Base-by-base conservation (phyloP, 257 asterid genomes). In the Cruciata laevipes region DNA sequence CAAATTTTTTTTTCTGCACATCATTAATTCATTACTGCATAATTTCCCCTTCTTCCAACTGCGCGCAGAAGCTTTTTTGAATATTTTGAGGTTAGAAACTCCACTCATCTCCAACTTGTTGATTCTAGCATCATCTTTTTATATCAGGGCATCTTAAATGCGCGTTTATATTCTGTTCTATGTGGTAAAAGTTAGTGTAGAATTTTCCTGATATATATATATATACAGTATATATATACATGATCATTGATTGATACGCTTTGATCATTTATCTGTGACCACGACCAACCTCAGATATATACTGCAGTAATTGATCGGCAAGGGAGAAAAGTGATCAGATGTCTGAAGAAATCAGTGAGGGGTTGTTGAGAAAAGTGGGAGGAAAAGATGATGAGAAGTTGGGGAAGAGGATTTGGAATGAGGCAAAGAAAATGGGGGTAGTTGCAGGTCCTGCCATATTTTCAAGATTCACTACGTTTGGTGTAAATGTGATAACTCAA, bases 401-500 rank as follows among this genome's bases (percentile, higher is more conserved):
- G 23, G 51, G 13, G 47, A 61, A 65, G 27, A 75, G 53, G 49
- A 57, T 82, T 65, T 82, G 87, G 83, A 33, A 12, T 2, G 85
- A 84, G 69, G 73, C 74, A 9, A 23, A 84, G 78, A 73, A 77
- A 59, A 67, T 80, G 74, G 82, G 85, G 83, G 69, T 77, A 20
- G 78, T 84, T 27, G 87, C 89, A 30, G 83, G 69, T 6, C 87
- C 89, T 3, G 85, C 87, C 5, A 84, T 82, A 21, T 82, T 84
- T 27, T 75, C 85, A 0, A 73, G 85, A 16, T 77, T 80, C 47
- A 40, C 87, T 13, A 82, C 87, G 1, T 84, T 82, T 61, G 89
- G 87, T 2, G 68, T 76, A 6, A 77, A 71, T 64, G 78, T 84
- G 20, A 82, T 82, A 49, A 82, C 70, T 47, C 89, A 84, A 51